These are phyloP conservation scores for Nectriaceae sp. DNA, from an alignment of 2,329 filamentous ascomycete genomes.

Conservation along the genomic window DNA sequence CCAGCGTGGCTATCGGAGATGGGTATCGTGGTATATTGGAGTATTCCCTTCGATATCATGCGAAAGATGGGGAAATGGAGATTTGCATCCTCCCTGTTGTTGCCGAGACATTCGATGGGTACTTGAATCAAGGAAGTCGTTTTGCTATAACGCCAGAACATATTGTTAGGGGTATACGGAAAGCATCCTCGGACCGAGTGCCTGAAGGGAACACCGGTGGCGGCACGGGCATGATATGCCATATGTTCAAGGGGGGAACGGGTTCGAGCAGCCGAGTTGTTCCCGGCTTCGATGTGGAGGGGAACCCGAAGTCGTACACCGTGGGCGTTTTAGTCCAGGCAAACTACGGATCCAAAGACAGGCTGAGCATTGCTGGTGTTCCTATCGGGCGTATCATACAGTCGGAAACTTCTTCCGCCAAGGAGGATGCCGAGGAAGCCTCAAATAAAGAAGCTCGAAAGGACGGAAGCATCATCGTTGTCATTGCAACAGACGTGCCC, in stretches of 20 bases:
- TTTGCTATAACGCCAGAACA: conserved; percentile 57
- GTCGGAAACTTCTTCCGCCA: conserved; percentile 31
- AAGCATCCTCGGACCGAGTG: conserved; percentile 52
- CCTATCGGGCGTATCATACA: conserved; percentile 60
- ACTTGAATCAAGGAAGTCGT: conserved; percentile 56
- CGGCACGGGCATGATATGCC: conserved; percentile 69
- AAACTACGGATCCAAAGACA: conserved; percentile 61
- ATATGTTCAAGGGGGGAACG: conserved; percentile 68
- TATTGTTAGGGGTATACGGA: conserved; percentile 54
- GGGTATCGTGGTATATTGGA: conserved; percentile 61
- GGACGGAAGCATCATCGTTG: conserved; percentile 38
- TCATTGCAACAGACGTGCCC: conserved; percentile 35
- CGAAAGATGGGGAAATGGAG: conserved; percentile 44
- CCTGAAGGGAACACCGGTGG: conserved; percentile 65
- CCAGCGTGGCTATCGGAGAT: conserved; percentile 57
- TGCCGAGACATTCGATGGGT: conserved; percentile 65
- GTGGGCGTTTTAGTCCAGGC: conserved; percentile 64
- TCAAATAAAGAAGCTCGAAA: conserved; percentile 29
- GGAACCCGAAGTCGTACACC: conserved; percentile 48
- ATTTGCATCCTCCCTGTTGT: conserved; percentile 61
- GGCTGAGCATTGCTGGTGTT: conserved; percentile 61
- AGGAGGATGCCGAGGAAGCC: conserved; percentile 20
- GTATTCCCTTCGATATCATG: conserved; percentile 50
- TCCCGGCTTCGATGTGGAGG: conserved; percentile 39
- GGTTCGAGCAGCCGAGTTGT: conserved; percentile 62